Conservation (phyloP, 2,329 filamentous ascomycete genomes). For the Apiospora sp. region DNA sequence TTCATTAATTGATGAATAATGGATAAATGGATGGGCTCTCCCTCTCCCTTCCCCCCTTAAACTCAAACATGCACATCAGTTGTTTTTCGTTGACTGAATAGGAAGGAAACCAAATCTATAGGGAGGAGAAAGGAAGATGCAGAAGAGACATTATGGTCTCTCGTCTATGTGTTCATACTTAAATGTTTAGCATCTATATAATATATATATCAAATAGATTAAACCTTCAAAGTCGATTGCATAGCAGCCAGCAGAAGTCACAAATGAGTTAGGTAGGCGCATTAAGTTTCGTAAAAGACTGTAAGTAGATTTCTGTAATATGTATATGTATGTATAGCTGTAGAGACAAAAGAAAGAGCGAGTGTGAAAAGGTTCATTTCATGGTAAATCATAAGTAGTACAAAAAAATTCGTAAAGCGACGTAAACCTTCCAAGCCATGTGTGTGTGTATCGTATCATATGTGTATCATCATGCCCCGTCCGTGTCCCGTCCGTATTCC, state of each 20-base stretch:
- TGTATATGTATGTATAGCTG: not conserved
- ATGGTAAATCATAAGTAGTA: slow-evolving; percentile 9
- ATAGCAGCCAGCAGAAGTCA: not conserved
- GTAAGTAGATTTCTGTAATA: not conserved
- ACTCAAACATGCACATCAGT: not conserved
- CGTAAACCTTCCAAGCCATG: slow-evolving; percentile 8
- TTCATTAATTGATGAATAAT: not conserved
- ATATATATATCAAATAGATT: no score
- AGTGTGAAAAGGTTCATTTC: not conserved
- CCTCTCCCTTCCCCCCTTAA: not conserved
- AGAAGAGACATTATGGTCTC: not conserved
- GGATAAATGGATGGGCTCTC: not conserved
- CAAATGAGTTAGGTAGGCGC: not conserved
- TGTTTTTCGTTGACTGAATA: not conserved
- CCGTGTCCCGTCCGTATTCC: not conserved
- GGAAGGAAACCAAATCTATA: not conserved
- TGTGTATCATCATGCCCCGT: slow-evolving; percentile 12
- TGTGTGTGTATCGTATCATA: slow-evolving; percentile 9
- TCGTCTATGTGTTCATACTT: not conserved
- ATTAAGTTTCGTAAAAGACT: not conserved
- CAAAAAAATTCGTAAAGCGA: slow-evolving; percentile 21
- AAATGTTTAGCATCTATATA: not conserved
- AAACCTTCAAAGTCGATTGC: not conserved
- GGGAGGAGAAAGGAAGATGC: not conserved
- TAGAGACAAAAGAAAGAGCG: not conserved